Evolutionary conservation across 2,329 filamentous ascomycete species (phyloP).

Genomic region (Nemania serpens): DNA sequence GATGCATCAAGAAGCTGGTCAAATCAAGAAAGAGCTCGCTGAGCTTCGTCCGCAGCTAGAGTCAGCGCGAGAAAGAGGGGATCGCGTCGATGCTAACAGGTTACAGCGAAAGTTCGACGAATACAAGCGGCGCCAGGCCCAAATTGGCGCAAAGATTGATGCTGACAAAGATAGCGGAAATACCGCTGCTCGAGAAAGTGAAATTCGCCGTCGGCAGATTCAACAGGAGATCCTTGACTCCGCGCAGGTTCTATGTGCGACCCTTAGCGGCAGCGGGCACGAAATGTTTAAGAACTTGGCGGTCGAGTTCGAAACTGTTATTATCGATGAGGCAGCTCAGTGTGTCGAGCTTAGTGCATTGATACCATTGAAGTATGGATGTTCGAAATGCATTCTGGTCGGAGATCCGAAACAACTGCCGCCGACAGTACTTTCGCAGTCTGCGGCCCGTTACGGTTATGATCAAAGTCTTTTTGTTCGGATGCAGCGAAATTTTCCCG

Average conservation of each 20-base stretch:
- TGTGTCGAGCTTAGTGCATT: conserved; percentile 96
- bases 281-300: conserved; percentile 95
- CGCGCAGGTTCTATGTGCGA: conserved; percentile 92
- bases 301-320: conserved; percentile 97
- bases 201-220: conserved; percentile 80
- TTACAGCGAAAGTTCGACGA: conserved; percentile 79
- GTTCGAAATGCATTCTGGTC: conserved; percentile 93
- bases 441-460: conserved; percentile 89
- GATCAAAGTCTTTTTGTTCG: conserved; percentile 98
- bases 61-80: conserved; percentile 61
- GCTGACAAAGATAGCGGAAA: conserved; percentile 85
- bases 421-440: conserved; percentile 92
- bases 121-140: conserved; percentile 74
- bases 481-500: conserved; percentile 91
- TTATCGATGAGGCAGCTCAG: conserved; percentile 97
- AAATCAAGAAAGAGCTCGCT: conserved; percentile 76
- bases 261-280: conserved; percentile 91
- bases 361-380: conserved; percentile 96
- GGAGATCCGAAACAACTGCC: conserved; percentile 97
- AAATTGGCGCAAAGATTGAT: conserved; percentile 83
- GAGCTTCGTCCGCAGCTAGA: conserved; percentile 74
- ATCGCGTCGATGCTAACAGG: conserved; percentile 53
- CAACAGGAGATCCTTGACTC: conserved; percentile 91
- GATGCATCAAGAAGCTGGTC: conserved; percentile 65
- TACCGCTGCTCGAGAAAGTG: conserved; percentile 78